These are phyloP conservation scores for Ganoderma meredithae DNA, from an alignment of 1,284 basidiomycete species.

Conservation along the genomic window DNA sequence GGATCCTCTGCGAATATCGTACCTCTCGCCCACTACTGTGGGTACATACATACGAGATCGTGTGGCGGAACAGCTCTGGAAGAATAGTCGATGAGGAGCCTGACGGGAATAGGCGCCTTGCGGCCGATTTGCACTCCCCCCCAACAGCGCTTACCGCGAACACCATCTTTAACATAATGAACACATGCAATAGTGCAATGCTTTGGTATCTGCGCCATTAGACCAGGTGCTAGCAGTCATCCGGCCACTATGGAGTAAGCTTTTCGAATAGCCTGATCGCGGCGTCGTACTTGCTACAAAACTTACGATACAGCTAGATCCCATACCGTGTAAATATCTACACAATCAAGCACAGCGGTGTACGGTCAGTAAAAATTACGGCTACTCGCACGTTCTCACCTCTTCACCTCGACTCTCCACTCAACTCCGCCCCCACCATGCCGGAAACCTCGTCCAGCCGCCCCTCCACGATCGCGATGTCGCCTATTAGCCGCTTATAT, in stretches of 20 bases:
- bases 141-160: too few relatives aligned
- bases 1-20: too few relatives aligned
- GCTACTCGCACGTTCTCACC: neutral
- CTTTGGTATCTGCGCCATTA: too few relatives aligned
- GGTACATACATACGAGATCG: too few relatives aligned
- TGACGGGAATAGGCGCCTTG: too few relatives aligned
- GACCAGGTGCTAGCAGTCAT: neutral
- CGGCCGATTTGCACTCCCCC: too few relatives aligned
- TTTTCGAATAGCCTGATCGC: neutral
- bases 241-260: neutral
- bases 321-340: neutral
- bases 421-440: conserved; percentile 16
- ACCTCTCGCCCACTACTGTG: too few relatives aligned
- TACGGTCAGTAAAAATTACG: neutral
- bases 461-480: conserved; percentile 39
- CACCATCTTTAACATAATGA: too few relatives aligned
- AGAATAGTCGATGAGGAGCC: too few relatives aligned
- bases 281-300: conserved; percentile 10
- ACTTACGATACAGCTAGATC: conserved; percentile 8
- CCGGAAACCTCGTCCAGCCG: conserved; percentile 37
- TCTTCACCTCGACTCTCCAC: neutral
- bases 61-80: too few relatives aligned
- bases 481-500: conserved; percentile 38
- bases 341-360: neutral
- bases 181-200: too few relatives aligned